Conservation (phyloP, 2,329 filamentous ascomycete species). For the Tolypocladium album region DNA sequence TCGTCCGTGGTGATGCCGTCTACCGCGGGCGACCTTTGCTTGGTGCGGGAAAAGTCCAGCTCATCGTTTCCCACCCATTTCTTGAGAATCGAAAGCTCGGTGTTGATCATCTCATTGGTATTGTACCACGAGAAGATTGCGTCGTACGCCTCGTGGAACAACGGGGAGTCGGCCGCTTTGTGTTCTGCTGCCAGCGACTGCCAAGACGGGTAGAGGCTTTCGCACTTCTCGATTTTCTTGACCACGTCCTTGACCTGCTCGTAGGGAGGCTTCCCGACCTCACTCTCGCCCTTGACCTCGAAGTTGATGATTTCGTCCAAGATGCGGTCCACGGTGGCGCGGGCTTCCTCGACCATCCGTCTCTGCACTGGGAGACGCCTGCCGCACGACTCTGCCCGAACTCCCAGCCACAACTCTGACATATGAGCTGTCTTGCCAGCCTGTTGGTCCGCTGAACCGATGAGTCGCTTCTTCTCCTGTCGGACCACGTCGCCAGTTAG, state of each 20-base stretch:
- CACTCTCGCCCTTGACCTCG: slow-evolving; percentile 84
- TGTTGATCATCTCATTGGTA: slow-evolving; percentile 92
- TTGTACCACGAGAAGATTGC: slow-evolving; percentile 95
- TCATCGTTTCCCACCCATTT: slow-evolving; percentile 97
- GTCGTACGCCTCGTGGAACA: slow-evolving; percentile 75
- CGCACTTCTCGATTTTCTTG: slow-evolving; percentile 79
- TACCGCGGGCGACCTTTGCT: slow-evolving; percentile 50
- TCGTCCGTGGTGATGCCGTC: slow-evolving; percentile 73
- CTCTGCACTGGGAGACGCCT: slow-evolving; percentile 75
- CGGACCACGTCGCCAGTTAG: slow-evolving; percentile 93
- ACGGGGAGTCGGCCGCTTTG: slow-evolving; percentile 62
- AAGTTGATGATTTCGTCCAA: slow-evolving; percentile 89
- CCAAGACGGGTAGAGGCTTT: slow-evolving; percentile 75
- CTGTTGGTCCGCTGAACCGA: slow-evolving; percentile 58
- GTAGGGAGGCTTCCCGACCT: slow-evolving; percentile 77
- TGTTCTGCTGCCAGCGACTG: slow-evolving; percentile 64
- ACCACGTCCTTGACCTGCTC: slow-evolving; percentile 88
- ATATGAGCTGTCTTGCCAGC: slow-evolving; percentile 56
- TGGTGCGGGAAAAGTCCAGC: slow-evolving; percentile 75
- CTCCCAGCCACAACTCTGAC: slow-evolving; percentile 77
- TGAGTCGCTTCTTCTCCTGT: slow-evolving; percentile 93
- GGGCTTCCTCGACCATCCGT: slow-evolving; percentile 78
- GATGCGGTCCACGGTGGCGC: slow-evolving; percentile 58
- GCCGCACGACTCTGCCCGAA: slow-evolving; percentile 75
- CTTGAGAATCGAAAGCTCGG: slow-evolving; percentile 79